These are phyloP conservation scores for Hymenotorrendiella dingleyae DNA, from an alignment of 2,329 filamentous ascomycete species.

Conservation along the genomic window DNA sequence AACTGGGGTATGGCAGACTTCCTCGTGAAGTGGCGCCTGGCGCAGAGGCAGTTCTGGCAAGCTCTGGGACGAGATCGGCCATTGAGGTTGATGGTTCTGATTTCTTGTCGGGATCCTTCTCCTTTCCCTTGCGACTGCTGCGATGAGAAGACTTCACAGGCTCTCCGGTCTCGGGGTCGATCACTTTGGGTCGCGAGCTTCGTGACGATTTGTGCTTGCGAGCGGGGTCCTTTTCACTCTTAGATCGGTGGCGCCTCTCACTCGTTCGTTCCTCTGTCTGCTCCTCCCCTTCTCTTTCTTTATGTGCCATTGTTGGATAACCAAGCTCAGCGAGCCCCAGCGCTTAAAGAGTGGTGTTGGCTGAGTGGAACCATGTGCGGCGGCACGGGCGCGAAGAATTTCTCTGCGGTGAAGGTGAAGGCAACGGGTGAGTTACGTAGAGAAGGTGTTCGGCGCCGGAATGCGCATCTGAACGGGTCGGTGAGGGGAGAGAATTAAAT, in stretches of 20 bases:
- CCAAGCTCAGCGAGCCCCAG: constrained; percentile 10
- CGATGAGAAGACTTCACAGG: constrained; percentile 25
- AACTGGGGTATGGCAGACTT: constrained; percentile 66
- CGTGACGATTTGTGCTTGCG: constrained; percentile 29
- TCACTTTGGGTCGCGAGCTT: constrained; percentile 26
- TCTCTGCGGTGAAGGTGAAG: constrained; percentile 1
- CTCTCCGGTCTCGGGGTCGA: constrained; percentile 29
- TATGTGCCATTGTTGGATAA: constrained; percentile 21
- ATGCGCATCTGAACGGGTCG: background rate
- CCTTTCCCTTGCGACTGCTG: constrained; percentile 26
- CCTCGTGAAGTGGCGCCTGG: constrained; percentile 27
- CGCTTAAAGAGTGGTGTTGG: constrained; percentile 16
- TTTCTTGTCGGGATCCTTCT: constrained; percentile 15
- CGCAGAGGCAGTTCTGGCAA: constrained; percentile 32
- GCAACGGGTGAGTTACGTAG: background rate
- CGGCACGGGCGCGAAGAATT: constrained; percentile 1
- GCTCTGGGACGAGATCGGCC: constrained; percentile 45
- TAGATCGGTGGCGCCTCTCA: constrained; percentile 27
- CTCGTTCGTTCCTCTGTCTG: constrained; percentile 22
- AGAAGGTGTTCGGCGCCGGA: background rate
- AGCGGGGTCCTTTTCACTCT: constrained; percentile 28
- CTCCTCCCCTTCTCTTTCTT: constrained; percentile 20
- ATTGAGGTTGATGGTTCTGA: constrained; percentile 29
- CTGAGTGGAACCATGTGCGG: constrained; percentile 7
- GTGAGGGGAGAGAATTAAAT: background rate